Base-by-base conservation (phyloP, 1,139 yeast species). In the Taphrina communis region DNA sequence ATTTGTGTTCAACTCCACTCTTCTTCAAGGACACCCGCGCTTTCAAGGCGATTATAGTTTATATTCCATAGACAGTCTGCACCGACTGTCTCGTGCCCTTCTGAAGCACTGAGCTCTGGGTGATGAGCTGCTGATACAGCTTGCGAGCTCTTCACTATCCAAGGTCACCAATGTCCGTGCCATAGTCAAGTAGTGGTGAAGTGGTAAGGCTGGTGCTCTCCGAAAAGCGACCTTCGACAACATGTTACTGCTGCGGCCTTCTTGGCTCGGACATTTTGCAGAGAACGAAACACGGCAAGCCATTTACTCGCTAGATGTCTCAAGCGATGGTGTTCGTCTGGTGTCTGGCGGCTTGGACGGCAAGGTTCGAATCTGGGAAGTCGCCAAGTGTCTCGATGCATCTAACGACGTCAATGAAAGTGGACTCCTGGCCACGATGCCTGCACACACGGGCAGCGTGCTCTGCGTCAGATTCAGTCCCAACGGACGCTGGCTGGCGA, bases 341-440 rank as follows among this genome's bases (percentile, higher is more conserved):
- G 99, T 97, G 0, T 88, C 97, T 0, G 99, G 99, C 17, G 99
- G 99, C 35, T 39, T 66, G 71, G 99, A 94, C 78, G 97, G 98
- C 1, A 91, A 90, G 75, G 91, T 94, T 66, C 85, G 93, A 72
- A 88, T 94, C 62, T 94, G 99, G 99, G 88, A 91, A 21, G 84
- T 90, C 9, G 84, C 84, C 2, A 84, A 88, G 11, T 81, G 88
- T 14, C 76, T 81, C 39, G 55, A 46, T 12, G 44, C 72, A 65
- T 35, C 70, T 19, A 68, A 63, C 31, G 65, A 69, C 2, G 57
- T 78, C 14, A 78, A 82, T 0, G 78, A 82, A 35, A 79, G 83
- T 74, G 80, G 84, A 44, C 92, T 95, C 0, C 77, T 90, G 12
- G 88, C 92, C 70, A 87, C 92, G 14, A 88, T 89, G 92, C 87